Conservation (phyloP, 106 monocot species). For the Acanthochlamys bracteata region DNA sequence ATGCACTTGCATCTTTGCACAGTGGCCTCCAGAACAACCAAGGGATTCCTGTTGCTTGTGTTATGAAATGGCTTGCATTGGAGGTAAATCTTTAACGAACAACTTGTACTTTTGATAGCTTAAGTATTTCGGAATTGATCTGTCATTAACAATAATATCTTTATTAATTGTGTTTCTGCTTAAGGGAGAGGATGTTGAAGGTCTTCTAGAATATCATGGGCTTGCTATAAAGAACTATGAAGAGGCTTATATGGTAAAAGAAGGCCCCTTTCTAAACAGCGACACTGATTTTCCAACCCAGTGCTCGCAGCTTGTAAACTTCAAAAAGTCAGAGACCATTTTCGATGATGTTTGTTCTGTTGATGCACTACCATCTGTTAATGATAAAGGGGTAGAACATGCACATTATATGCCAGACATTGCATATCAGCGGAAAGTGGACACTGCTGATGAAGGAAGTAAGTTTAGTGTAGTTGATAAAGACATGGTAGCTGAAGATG, state of each 20-base stretch:
- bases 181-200: conserved; percentile 78
- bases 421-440: not conserved
- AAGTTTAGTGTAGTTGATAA: conserved; percentile 9
- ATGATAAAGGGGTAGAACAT: conserved; percentile 8
- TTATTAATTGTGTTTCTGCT: conserved; percentile 4
- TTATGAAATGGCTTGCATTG: conserved; percentile 79
- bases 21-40: conserved; percentile 83
- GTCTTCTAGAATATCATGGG: conserved; percentile 76
- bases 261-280: conserved; percentile 66
- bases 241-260: conserved; percentile 87
- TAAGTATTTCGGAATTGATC: not conserved
- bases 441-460: too few relatives aligned
- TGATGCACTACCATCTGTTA: conserved; percentile 12
- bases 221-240: conserved; percentile 56
- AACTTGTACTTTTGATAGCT: not conserved
- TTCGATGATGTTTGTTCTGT: conserved; percentile 53
- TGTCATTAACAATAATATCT: too few relatives aligned
- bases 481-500: conserved; percentile 25
- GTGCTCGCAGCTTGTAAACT: conserved; percentile 59
- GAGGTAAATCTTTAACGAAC: conserved; percentile 50
- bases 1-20: conserved; percentile 84
- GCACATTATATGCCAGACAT: not conserved
- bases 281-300: conserved; percentile 59
- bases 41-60: conserved; percentile 73
- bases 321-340: conserved; percentile 56